Percentiles rank a stretch among this genome's conserved stretches.
Conservation (phyloP, 2,329 filamentous ascomycete species). For the Trichoderma brevicompactum region DNA sequence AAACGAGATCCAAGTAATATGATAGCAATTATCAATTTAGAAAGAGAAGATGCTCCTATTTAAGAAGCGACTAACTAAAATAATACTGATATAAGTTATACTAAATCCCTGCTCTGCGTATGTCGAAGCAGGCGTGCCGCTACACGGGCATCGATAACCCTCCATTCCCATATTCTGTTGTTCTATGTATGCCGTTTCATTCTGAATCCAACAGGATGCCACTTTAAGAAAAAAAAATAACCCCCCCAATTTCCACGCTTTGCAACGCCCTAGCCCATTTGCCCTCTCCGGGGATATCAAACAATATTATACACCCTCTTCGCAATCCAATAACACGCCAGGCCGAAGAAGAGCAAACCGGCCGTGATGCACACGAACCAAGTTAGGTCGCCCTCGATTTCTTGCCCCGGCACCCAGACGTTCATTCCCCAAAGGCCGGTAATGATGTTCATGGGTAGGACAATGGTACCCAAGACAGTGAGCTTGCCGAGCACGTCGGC, state of each 20-base stretch:
- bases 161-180: not conserved
- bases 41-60: not conserved
- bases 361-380: conserved; percentile 80
- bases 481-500: conserved; percentile 93
- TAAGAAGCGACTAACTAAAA: not conserved
- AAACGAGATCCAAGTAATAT: too few relatives aligned
- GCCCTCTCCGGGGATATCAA: conserved; percentile 40
- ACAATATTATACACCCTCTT: conserved; percentile 85
- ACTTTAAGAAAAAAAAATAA: not conserved
- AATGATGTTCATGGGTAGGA: conserved; percentile 98
- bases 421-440: conserved; percentile 99
- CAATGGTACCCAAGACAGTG: conserved; percentile 94
- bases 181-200: conserved; percentile 12
- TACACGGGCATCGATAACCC: not conserved
- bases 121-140: not conserved
- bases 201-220: conserved; percentile 12
- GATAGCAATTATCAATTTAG: too few relatives aligned
- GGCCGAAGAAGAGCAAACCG: conserved; percentile 76
- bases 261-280: not conserved
- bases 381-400: conserved; percentile 71
- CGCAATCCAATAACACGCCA: conserved; percentile 78
- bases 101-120: not conserved
- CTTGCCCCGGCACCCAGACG: conserved; percentile 91
- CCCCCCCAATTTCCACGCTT: not conserved
- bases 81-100: not conserved